These are phyloP conservation scores for Diospyros lotus DNA, from an alignment of 148 eudicot genomes.

Conservation along the genomic window DNA sequence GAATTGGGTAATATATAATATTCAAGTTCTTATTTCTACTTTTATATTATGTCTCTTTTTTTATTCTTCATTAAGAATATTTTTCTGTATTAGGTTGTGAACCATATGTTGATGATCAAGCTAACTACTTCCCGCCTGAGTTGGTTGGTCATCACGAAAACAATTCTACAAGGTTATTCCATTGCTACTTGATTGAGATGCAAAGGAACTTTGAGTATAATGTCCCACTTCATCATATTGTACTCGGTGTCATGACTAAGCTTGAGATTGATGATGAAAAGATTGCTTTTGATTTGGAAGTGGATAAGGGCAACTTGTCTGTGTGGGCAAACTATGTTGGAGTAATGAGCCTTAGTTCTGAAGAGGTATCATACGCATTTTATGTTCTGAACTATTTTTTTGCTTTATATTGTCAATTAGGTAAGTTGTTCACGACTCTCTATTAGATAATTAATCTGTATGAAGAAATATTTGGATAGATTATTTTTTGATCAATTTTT, in stretches of 20 bases:
- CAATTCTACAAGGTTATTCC: slow-evolving; percentile 24
- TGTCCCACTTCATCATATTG: slow-evolving; percentile 40
- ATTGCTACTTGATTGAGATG: slow-evolving; percentile 59
- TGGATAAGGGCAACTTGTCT: slow-evolving; percentile 45
- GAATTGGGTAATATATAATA: slow-evolving; percentile 33
- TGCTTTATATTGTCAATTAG: neutral
- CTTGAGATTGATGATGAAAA: slow-evolving; percentile 40
- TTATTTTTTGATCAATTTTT: slow-evolving; percentile 13
- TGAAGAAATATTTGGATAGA: neutral
- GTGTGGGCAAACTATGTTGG: slow-evolving; percentile 44
- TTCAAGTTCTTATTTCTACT: neutral
- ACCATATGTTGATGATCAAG: slow-evolving; percentile 37
- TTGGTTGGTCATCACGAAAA: slow-evolving; percentile 33
- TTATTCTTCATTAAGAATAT: neutral
- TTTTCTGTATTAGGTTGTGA: slow-evolving; percentile 26
- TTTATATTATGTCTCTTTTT: too few relatives aligned
- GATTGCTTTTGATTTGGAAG: slow-evolving; percentile 41
- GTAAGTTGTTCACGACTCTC: neutral
- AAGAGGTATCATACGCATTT: slow-evolving; percentile 36
- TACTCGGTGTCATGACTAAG: slow-evolving; percentile 44
- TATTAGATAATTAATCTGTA: neutral
- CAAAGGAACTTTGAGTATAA: slow-evolving; percentile 34
- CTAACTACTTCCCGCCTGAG: slow-evolving; percentile 58
- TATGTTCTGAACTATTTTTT: neutral
- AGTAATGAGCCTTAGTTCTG: slow-evolving; percentile 24